Percentiles rank a stretch among this genome's conserved stretches.
These are phyloP conservation scores for Corylus avellana DNA, from an alignment of 306 rosid genomes.

Conservation along the genomic window DNA sequence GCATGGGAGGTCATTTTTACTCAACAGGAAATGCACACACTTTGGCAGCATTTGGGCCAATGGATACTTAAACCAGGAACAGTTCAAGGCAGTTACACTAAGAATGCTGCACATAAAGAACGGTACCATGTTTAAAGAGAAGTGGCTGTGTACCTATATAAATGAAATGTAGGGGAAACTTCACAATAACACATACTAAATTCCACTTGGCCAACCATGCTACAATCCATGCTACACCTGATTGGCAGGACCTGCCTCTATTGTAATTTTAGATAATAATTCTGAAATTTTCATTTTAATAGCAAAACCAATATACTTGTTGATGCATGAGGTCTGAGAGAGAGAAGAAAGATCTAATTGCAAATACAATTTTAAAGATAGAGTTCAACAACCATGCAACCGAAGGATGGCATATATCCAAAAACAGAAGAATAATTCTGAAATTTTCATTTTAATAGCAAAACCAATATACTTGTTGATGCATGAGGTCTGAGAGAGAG, in stretches of 20 bases:
- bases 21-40: neutral
- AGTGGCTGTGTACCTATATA: too few species aligned
- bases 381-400: conserved; percentile 15
- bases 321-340: conserved; percentile 9
- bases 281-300: conserved; percentile 17
- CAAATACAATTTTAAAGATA: conserved; percentile 2
- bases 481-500: conserved; percentile 9
- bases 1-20: conserved; percentile 4
- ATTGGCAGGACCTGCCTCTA: conserved; percentile 5
- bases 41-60: conserved; percentile 4
- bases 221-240: conserved; percentile 13
- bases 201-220: neutral
- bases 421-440: conserved; percentile 14
- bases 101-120: conserved; percentile 17
- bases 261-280: conserved; percentile 5
- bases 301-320: neutral
- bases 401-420: conserved; percentile 2
- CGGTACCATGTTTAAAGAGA: neutral
- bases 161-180: neutral
- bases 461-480: neutral
- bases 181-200: conserved; percentile 1
- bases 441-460: conserved; percentile 17
- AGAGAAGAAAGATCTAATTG: conserved; percentile 14
- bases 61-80: neutral
- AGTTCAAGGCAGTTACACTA: neutral